Conservation (phyloP, 306 rosid species). For the Prunus kanzakura region DNA sequence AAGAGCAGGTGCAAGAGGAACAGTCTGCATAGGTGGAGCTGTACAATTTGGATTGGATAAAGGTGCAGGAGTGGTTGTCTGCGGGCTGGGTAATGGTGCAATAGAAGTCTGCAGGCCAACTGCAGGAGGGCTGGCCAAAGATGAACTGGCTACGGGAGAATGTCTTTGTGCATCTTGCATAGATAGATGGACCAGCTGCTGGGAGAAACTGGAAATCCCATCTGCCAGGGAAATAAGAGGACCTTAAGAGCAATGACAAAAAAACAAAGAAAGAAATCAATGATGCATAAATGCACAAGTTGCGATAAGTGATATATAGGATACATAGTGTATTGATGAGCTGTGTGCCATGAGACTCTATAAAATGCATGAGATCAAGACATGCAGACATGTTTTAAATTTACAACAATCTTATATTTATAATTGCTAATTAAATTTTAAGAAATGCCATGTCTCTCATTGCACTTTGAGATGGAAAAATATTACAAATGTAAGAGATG, state of each 20-base stretch:
- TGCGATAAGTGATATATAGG: neutral
- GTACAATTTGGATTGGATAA: constrained; percentile 14
- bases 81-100: constrained; percentile 17
- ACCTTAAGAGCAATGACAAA: constrained; percentile 1
- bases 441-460: neutral
- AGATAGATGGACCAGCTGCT: constrained; percentile 33
- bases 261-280: neutral
- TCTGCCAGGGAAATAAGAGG: constrained; percentile 33
- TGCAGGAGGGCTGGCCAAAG: constrained; percentile 21
- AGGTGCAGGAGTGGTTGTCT: constrained; percentile 15
- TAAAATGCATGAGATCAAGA: neutral
- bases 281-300: neutral
- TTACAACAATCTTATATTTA: neutral
- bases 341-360: neutral
- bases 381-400: neutral
- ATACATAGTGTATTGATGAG: too few relatives aligned
- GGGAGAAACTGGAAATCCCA: constrained; percentile 27
- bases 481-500: neutral
- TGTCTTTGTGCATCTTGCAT: constrained; percentile 36
- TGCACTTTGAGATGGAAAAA: neutral
- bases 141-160: constrained; percentile 24
- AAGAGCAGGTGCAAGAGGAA: constrained; percentile 24
- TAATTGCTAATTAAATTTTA: neutral
- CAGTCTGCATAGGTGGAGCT: constrained; percentile 31
- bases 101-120: constrained; percentile 29